phyloP scores from a whole-genome alignment of 345 rosid species.

The Anacardium occidentale region DNA sequence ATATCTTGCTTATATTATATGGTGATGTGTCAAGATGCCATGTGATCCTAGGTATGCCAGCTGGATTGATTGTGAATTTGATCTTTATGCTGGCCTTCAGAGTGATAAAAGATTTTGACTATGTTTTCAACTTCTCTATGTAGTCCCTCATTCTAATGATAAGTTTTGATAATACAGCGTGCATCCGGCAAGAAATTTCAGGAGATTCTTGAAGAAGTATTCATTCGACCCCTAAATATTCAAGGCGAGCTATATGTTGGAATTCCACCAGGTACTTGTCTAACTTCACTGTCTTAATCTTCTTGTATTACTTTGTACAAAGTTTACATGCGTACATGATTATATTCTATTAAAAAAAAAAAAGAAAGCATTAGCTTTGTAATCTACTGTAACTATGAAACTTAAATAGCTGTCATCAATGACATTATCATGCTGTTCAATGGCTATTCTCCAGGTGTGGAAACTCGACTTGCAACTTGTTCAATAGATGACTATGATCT shows the following conservation, averaged over 20 bases:
- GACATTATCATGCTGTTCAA: constrained; percentile 6
- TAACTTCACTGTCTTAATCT: constrained; percentile 14
- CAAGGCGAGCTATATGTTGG: constrained; percentile 91
- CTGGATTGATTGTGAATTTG: not conserved
- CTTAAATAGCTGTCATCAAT: constrained; percentile 8
- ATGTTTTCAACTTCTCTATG: not conserved
- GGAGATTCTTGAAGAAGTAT: constrained; percentile 81
- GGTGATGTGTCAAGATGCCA: not conserved
- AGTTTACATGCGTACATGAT: not conserved
- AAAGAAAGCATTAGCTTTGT: not conserved
- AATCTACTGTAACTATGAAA: not conserved
- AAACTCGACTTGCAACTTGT: constrained; percentile 74
- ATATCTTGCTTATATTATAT: not conserved
- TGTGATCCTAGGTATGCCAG: not conserved
- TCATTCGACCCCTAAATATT: constrained; percentile 63
- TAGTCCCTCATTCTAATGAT: constrained; percentile 11
- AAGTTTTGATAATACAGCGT: constrained; percentile 44
- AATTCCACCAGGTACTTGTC: constrained; percentile 69
- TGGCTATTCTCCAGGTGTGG: constrained; percentile 62
- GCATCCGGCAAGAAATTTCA: constrained; percentile 90
- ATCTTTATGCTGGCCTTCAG: not conserved
- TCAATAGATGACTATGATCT: constrained; percentile 39
- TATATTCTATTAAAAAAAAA: not conserved
- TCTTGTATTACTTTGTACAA: constrained; percentile 20
- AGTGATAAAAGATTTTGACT: not conserved